Conservation (phyloP, 148 eudicot genomes). For the Rhododendron simsii region DNA sequence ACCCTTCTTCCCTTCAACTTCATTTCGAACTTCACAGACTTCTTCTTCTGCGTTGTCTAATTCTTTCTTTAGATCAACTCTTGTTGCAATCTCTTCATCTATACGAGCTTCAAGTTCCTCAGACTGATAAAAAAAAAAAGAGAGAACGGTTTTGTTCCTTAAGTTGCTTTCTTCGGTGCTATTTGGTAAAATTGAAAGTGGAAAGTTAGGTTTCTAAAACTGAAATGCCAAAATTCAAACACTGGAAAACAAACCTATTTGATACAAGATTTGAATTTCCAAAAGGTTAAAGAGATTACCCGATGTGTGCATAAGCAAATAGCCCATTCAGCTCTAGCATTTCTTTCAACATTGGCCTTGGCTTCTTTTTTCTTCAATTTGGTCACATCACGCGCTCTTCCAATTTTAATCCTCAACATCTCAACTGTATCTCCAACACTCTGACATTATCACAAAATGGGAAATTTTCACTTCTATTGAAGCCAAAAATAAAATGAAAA, state of each 20-base stretch:
- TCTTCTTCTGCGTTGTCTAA: slow-evolving; percentile 45
- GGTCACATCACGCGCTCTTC: slow-evolving; percentile 23
- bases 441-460: slow-evolving; percentile 19
- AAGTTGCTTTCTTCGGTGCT: no score
- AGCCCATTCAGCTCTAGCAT: slow-evolving; percentile 67
- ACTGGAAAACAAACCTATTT: not conserved
- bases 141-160: no score
- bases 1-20: slow-evolving; percentile 52
- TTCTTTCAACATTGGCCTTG: slow-evolving; percentile 47
- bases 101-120: slow-evolving; percentile 48
- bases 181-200: no score
- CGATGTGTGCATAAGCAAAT: slow-evolving; percentile 47
- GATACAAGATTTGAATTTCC: not conserved
- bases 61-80: slow-evolving; percentile 39
- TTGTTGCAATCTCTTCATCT: slow-evolving; percentile 36
- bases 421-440: slow-evolving; percentile 34
- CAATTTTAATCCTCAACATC: slow-evolving; percentile 36
- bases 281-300: slow-evolving; percentile 29
- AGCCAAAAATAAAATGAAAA: not conserved
- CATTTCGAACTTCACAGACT: slow-evolving; percentile 38
- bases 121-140: slow-evolving; percentile 20
- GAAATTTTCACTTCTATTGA: not conserved
- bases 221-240: not conserved
- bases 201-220: not conserved
- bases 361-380: slow-evolving; percentile 32